Evolutionary conservation across 2,329 filamentous ascomycete genomes (phyloP), one percentile per base, ranked within the genome.

Genomic region (Neofusicoccum ribis): DNA sequence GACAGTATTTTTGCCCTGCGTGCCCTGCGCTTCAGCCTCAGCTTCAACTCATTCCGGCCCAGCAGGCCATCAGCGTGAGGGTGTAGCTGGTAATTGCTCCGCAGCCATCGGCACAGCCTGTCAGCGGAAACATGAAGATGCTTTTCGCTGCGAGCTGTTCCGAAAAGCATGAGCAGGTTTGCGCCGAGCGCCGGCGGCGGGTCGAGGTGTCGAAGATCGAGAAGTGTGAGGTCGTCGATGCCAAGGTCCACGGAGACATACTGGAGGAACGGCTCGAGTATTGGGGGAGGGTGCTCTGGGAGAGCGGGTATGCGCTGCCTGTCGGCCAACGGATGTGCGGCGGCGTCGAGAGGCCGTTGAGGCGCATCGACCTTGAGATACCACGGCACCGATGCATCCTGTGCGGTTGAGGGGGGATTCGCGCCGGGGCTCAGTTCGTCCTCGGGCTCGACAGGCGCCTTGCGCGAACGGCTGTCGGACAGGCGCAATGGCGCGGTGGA

Each of bases 71-170:
- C 95, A 0, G 95, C 93, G 69, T 88, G 86, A 0, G 94, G 92
- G 2, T 85, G 81, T 43, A 98, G 80, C 63, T 88, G 88, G 76
- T 92, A 87, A 12, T 88, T 86, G 47, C 85, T 88, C 61, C 93
- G 85, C 50, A 97, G 80, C 90, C 92, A 97, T 66, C 94, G 87
- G 68, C 93, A 92, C 31, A 97, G 85, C n/a, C 92, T 88, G 73
- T 96, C 93, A 0, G 93, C 92, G 1, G 92, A 92, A 23, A 97
- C 90, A 73, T 97, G 94, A 41, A 99, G 82, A 80, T 99, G 95
- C 61, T 94, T 93, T 77, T 97, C 92, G 72, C 92, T 96, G 66
- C 95, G 89, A 14, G 94, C 92, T 8, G 93, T 97, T 46, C 91
- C 93, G 68, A 99, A 88, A 36, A 99, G 80, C 95, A 98, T 98